phyloP scores from a whole-genome alignment of 148 eudicot species.

The Oxyria digyna region DNA sequence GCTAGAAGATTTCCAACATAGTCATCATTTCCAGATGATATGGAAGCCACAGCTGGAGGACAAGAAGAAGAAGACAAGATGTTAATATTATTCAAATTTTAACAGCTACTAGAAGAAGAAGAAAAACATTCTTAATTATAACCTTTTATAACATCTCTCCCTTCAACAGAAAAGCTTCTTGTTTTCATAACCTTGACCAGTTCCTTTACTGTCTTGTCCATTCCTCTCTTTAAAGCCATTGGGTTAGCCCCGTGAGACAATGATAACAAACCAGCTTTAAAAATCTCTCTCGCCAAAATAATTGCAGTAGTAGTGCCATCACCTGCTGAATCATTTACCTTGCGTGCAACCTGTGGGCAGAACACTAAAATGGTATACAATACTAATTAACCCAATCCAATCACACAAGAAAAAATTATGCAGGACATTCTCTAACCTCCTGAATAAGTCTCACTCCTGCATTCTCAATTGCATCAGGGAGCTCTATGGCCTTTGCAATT shows the following conservation, averaged over 20 bases:
- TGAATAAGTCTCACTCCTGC: slow-evolving; percentile 67
- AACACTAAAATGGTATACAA: slow-evolving; percentile 18
- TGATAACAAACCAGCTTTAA: slow-evolving; percentile 62
- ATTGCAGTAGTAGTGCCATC: slow-evolving; percentile 98
- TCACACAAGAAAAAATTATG: neutral
- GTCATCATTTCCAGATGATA: slow-evolving; percentile 92
- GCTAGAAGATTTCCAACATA: slow-evolving; percentile 75
- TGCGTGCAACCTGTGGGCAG: slow-evolving; percentile 70
- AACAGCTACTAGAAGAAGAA: neutral
- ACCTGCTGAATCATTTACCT: slow-evolving; percentile 84
- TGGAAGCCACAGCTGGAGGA: slow-evolving; percentile 67
- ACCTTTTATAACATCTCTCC: slow-evolving; percentile 75
- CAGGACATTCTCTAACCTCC: slow-evolving; percentile 44
- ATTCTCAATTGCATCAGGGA: slow-evolving; percentile 75
- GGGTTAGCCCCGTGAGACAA: slow-evolving; percentile 73
- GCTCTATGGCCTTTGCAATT: slow-evolving; percentile 80
- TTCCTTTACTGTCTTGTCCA: slow-evolving; percentile 66
- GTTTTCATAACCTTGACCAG: slow-evolving; percentile 46
- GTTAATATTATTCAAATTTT: slow-evolving; percentile 4
- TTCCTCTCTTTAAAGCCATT: slow-evolving; percentile 66
- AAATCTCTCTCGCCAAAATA: slow-evolving; percentile 76
- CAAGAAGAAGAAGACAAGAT: neutral
- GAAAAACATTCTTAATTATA: neutral
- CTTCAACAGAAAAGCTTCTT: slow-evolving; percentile 51
- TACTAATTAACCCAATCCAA: neutral